Conservation (phyloP, 148 eudicot species). For the Camellia sinensis region DNA sequence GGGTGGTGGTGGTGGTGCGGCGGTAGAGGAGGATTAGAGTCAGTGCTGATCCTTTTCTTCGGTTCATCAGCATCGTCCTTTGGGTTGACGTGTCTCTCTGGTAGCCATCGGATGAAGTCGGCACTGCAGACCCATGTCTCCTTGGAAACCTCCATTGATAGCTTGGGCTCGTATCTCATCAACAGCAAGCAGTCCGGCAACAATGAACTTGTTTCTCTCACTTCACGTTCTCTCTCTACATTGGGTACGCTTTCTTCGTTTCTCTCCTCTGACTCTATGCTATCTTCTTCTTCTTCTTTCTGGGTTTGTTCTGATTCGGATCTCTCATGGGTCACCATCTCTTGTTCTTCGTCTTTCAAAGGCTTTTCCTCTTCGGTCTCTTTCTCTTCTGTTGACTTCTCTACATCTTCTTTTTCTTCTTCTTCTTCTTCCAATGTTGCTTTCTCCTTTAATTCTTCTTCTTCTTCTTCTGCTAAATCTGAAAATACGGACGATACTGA, state of each 20-base stretch:
- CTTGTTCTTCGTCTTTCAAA: background rate
- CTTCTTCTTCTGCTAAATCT: background rate
- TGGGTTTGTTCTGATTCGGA: slow-evolving; percentile 9
- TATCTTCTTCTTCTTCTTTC: background rate
- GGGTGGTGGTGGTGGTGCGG: slow-evolving; percentile 29
- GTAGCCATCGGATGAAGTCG: slow-evolving; percentile 66
- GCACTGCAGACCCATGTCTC: slow-evolving; percentile 93
- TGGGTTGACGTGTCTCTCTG: slow-evolving; percentile 25
- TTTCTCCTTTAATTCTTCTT: slow-evolving; percentile 4
- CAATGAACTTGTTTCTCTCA: slow-evolving; percentile 8
- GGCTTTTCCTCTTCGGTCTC: slow-evolving; percentile 2
- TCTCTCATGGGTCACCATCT: slow-evolving; percentile 12
- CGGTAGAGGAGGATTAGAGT: slow-evolving; percentile 12
- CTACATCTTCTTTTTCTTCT: slow-evolving; percentile 13
- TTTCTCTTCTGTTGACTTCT: slow-evolving; percentile 6
- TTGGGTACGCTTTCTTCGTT: background rate
- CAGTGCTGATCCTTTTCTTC: slow-evolving; percentile 27
- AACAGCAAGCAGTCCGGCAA: slow-evolving; percentile 90
- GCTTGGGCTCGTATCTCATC: slow-evolving; percentile 90
- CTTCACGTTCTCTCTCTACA: slow-evolving; percentile 5
- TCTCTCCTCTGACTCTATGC: slow-evolving; percentile 8
- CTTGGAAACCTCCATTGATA: slow-evolving; percentile 93
- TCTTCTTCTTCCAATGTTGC: slow-evolving; percentile 9
- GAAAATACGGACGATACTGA: slow-evolving; percentile 9
- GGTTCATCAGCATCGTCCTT: slow-evolving; percentile 21